phyloP scores from a whole-genome alignment of 192 early-diverging fungal genomes.

The Martensiomyces pterosporus region DNA sequence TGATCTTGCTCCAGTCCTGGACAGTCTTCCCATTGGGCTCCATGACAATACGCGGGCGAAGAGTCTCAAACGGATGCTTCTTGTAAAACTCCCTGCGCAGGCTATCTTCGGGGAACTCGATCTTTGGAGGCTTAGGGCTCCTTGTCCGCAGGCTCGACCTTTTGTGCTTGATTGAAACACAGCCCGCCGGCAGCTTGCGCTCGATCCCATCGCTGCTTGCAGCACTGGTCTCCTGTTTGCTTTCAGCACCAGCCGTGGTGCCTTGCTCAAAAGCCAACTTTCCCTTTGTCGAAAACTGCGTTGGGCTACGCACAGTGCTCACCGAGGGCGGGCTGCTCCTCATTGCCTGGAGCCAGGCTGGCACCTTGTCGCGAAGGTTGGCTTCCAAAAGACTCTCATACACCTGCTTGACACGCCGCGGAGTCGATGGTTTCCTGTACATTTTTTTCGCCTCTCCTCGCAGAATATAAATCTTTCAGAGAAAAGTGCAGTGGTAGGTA shows the following conservation, averaged over 20 bases:
- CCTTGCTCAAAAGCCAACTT: conserved; percentile 32
- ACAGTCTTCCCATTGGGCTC: conserved; percentile 56
- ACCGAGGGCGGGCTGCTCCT: conserved; percentile 35
- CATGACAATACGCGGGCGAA: conserved; percentile 64
- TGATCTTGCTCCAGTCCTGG: conserved; percentile 54
- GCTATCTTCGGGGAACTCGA: conserved; percentile 86
- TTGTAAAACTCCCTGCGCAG: conserved; percentile 82
- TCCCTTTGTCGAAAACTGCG: conserved; percentile 36
- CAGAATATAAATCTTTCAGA: too few relatives aligned
- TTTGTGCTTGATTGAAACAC: conserved; percentile 38
- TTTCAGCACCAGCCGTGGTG: neutral
- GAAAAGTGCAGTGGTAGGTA: too few relatives aligned
- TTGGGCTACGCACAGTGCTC: conserved; percentile 47
- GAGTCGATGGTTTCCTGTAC: conserved; percentile 37
- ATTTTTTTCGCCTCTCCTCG: too few relatives aligned
- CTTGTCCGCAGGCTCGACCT: conserved; percentile 59
- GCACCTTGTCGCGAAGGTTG: conserved; percentile 34
- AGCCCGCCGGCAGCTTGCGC: conserved; percentile 31
- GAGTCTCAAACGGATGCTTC: conserved; percentile 89
- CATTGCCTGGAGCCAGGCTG: conserved; percentile 50
- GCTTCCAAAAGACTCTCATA: conserved; percentile 38
- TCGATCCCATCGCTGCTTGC: conserved; percentile 2
- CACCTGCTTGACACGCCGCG: conserved; percentile 24
- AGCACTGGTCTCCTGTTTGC: neutral
- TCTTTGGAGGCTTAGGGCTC: conserved; percentile 60